phyloP scores from a whole-genome alignment of 2,329 filamentous ascomycete genomes.

The Arthrobotrys pseudoclavata region DNA sequence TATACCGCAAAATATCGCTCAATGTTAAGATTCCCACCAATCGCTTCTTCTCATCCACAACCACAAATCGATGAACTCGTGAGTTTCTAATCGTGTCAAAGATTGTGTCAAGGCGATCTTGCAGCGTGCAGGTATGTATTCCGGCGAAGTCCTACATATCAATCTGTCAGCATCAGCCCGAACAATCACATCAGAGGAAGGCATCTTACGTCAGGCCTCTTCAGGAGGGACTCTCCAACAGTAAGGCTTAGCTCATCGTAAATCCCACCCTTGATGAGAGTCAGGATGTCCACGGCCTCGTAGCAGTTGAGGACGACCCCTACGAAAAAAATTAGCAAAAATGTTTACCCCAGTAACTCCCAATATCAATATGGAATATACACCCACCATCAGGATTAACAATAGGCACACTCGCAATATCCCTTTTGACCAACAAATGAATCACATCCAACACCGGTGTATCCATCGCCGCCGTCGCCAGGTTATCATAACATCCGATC shows the following conservation, averaged over 20 bases:
- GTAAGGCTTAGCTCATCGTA: constrained; percentile 91
- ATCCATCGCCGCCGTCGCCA: constrained; percentile 88
- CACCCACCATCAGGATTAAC: constrained; percentile 79
- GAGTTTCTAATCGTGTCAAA: constrained; percentile 97
- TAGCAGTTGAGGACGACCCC: constrained; percentile 91
- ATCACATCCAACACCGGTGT: constrained; percentile 95
- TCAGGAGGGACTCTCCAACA: constrained; percentile 89
- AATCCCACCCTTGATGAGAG: constrained; percentile 90
- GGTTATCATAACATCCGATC: constrained; percentile 84
- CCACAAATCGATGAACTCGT: constrained; percentile 89
- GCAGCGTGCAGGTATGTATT: constrained; percentile 93
- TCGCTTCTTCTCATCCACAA: constrained; percentile 89
- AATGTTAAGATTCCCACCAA: constrained; percentile 91
- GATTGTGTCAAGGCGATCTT: constrained; percentile 93
- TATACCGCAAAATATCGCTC: constrained; percentile 96
- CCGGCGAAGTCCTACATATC: constrained; percentile 82
- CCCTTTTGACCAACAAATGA: constrained; percentile 89
- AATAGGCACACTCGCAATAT: constrained; percentile 95
- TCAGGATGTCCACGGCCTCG: constrained; percentile 96
- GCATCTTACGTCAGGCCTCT: constrained; percentile 77
- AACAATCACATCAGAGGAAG: not conserved
- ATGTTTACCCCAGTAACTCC: not conserved
- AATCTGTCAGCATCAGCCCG: not conserved
- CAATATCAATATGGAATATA: constrained; percentile 38
- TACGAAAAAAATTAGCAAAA: constrained; percentile 62